A percentile compares a stretch with the other conserved stretches of the same genome.
Conservation (phyloP, 2,329 filamentous ascomycete genomes). For the Diaporthe australafricana region DNA sequence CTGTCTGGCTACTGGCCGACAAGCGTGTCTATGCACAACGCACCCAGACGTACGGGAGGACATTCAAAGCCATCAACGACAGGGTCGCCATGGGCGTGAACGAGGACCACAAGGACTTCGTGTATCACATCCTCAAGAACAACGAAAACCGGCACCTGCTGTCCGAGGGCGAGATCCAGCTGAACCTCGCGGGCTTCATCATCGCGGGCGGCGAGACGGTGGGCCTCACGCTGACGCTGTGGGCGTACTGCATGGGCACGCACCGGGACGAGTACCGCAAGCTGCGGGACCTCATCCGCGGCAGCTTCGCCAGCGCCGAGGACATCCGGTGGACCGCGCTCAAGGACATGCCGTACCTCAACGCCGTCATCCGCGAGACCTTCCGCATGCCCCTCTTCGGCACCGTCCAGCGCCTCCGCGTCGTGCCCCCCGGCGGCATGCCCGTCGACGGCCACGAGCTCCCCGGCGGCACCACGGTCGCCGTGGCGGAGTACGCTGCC, state of each 20-base stretch:
- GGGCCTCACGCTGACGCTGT: background rate
- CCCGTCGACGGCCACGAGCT: background rate
- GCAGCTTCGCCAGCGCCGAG: background rate
- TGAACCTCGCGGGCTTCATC: slow-evolving; percentile 6
- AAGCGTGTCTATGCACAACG: background rate
- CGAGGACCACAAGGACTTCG: slow-evolving; percentile 19
- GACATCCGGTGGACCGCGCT: slow-evolving; percentile 2
- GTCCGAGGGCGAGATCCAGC: background rate
- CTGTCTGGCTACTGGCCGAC: background rate
- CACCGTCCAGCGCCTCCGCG: slow-evolving; percentile 10
- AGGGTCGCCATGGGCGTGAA: background rate
- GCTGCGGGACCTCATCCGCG: slow-evolving; percentile 8
- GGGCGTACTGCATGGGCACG: slow-evolving; percentile 19
- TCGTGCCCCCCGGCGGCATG: background rate
- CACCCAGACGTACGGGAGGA: background rate
- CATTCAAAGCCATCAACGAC: background rate
- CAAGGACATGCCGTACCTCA: slow-evolving; percentile 15
- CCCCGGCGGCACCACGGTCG: background rate
- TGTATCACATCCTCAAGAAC: slow-evolving; percentile 11
- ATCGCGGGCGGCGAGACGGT: background rate
- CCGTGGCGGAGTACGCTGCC: slow-evolving; percentile 2
- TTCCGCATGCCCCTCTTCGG: background rate
- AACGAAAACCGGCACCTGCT: background rate
- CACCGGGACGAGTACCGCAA: background rate
- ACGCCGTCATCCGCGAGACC: slow-evolving; percentile 10